These are phyloP conservation scores for Epichloe aotearoae DNA, from an alignment of 2,329 filamentous ascomycete species.

Conservation along the genomic window DNA sequence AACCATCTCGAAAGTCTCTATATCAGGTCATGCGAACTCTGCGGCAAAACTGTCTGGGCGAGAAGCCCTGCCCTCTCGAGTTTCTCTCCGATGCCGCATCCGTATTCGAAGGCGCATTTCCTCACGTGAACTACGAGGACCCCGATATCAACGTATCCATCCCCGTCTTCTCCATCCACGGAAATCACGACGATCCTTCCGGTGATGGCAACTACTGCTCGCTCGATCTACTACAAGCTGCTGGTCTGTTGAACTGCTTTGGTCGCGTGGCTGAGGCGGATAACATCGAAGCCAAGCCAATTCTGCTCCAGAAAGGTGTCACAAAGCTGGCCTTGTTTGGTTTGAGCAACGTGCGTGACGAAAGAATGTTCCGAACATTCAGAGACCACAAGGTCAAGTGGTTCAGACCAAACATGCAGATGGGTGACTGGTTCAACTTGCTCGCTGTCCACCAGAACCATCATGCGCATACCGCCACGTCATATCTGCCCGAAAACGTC, in stretches of 20 bases:
- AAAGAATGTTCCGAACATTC: conserved; percentile 88
- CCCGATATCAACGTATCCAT: conserved; percentile 94
- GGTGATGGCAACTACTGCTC: conserved; percentile 88
- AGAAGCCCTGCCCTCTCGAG: conserved; percentile 90
- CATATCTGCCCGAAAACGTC: conserved; percentile 90
- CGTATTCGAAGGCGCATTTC: conserved; percentile 79
- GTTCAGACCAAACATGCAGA: conserved; percentile 69
- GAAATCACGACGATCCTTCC: conserved; percentile 97
- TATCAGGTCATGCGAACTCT: conserved; percentile 95
- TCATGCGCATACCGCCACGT: conserved; percentile 77
- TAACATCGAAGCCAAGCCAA: conserved; percentile 83
- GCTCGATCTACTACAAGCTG: conserved; percentile 79
- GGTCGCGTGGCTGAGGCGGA: conserved; percentile 84
- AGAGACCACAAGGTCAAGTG: conserved; percentile 88
- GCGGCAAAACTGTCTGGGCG: conserved; percentile 83
- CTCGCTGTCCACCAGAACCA: conserved; percentile 96
- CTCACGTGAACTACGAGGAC: conserved; percentile 96
- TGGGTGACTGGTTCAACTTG: conserved; percentile 87
- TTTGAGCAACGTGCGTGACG: conserved; percentile 90
- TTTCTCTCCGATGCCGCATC: conserved; percentile 88
- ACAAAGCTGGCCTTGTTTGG: conserved; percentile 92
- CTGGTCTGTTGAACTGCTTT: conserved; percentile 91
- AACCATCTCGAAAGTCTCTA: conserved; percentile 87
- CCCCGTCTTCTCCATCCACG: conserved; percentile 95
- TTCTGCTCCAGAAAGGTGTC: conserved; percentile 81